A percentile compares a stretch with the other conserved stretches of the same genome.
These are phyloP conservation scores for Ophiostoma tasmaniense DNA, from an alignment of 2,329 filamentous ascomycete species.

Conservation along the genomic window DNA sequence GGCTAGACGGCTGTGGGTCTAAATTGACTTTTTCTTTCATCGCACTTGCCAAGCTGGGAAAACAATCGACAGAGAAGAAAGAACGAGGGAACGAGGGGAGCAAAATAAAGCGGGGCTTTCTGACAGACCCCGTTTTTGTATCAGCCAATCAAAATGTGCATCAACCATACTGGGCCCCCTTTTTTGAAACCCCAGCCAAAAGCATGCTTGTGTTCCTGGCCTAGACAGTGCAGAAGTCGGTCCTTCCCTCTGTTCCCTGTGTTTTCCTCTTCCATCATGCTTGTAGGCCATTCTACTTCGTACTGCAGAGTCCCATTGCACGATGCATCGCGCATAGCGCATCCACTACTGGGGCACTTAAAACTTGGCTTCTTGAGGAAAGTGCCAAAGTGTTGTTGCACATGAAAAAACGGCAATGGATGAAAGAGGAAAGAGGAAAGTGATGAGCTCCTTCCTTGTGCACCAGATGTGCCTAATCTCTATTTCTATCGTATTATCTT, in stretches of 20 bases:
- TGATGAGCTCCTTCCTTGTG: background rate
- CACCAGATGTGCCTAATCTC: background rate
- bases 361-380: conserved; percentile 3
- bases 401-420: background rate
- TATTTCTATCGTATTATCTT: too few relatives aligned
- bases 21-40: conserved; percentile 10
- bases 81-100: conserved; percentile 5
- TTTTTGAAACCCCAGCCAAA: conserved; percentile 22
- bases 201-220: conserved; percentile 8
- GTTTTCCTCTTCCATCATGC: background rate
- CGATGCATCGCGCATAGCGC: background rate
- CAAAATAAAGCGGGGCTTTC: background rate
- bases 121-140: background rate
- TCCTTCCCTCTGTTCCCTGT: background rate
- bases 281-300: background rate
- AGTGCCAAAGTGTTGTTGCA: background rate
- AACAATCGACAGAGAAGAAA: conserved; percentile 8
- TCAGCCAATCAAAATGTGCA: background rate
- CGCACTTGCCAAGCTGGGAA: conserved; percentile 7
- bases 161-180: conserved; percentile 8
- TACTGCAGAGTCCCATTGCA: background rate
- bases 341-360: background rate
- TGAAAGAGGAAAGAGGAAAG: conserved; percentile 1
- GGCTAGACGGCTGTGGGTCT: background rate
- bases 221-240: background rate